Evolutionary conservation across 202 grass and related monocot genomes (phyloP), one percentile per base, ranked within the genome.

Genomic region (Schoenoplectus triqueter): DNA sequence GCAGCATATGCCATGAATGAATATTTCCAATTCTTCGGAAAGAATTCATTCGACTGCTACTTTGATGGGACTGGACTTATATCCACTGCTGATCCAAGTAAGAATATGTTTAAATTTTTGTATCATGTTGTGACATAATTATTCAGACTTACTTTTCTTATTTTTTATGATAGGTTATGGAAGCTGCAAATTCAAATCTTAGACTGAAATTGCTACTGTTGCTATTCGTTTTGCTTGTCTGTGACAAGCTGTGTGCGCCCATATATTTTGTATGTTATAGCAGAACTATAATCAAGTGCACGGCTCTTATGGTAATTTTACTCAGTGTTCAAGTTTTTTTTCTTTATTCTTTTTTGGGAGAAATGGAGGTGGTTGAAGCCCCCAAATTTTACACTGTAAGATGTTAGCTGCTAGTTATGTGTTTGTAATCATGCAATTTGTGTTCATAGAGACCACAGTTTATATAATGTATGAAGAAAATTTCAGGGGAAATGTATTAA

Each of bases 1-100:
- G 92, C 92, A 0, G 89, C 92, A 15, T 97, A 92, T 84, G 92
- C 90, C 51, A 97, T 97, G 95, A 95, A 95, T 14, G 86, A 91
- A 10, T 97, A 87, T 3, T 97, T 91, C 70, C 92, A 87, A 7
- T 68, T 86, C 77, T 93, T 80, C 1, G 95, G 92, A 7, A 86
- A 21, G 5, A 90, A 94, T 0, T 78, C 2, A 2, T 93, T 90
- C 11, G 89, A 93, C 83, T 97, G 95, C 63, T 85, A 95, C 44
- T 97, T 95, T 69, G 83, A 89, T 1, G 80, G 85, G 10, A 92
- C 92, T 46, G 92, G 88, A 76, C 15, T 90, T 11, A 45, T 95
- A 0, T 91, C 87, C 1, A 51, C 88, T 0, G 56, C 59, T 10
- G 95, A 97, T 85, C 95, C 95, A 14, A 95, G 95, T 97, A 90